A percentile compares a stretch with the other conserved stretches of the same genome.
phyloP scores from a whole-genome alignment of 257 asterid genomes.

The Solanum rostratum region DNA sequence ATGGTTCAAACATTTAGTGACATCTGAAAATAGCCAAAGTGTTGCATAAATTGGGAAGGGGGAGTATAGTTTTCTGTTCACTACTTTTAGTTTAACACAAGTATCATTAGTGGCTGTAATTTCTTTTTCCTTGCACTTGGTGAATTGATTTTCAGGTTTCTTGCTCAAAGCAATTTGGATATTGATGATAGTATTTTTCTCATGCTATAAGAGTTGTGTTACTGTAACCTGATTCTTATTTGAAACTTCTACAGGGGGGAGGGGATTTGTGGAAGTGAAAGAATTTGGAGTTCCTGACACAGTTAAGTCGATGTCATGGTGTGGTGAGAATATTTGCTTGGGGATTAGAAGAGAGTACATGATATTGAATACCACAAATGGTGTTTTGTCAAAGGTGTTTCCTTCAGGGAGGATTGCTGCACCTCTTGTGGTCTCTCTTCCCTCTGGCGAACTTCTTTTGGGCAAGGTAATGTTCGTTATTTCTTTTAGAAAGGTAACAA shows the following conservation, averaged over 20 bases:
- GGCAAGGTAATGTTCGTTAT: constrained; percentile 50
- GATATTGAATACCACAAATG: constrained; percentile 67
- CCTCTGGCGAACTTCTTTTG: constrained; percentile 86
- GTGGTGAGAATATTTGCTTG: constrained; percentile 91
- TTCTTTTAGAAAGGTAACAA: not conserved
- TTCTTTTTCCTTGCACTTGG: not conserved
- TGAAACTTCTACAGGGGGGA: constrained; percentile 53
- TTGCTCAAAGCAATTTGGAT: not conserved
- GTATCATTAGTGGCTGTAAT: not conserved
- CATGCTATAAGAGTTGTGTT: not conserved
- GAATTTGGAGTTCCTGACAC: constrained; percentile 87
- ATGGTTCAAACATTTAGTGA: not conserved
- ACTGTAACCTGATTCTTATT: not conserved
- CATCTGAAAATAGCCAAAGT: not conserved
- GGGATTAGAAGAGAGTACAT: constrained; percentile 79
- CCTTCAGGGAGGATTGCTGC: constrained; percentile 96
- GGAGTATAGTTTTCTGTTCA: not conserved
- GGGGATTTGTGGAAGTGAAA: constrained; percentile 92
- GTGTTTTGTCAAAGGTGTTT: constrained; percentile 82
- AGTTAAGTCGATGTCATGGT: constrained; percentile 94
- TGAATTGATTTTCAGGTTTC: not conserved
- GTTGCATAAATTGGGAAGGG: not conserved
- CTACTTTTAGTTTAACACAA: not conserved
- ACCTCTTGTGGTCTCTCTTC: constrained; percentile 82
- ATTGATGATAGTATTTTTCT: not conserved